phyloP scores from a whole-genome alignment of 371 early-diverging fungal species.

The Syncephalastrum sp. region DNA sequence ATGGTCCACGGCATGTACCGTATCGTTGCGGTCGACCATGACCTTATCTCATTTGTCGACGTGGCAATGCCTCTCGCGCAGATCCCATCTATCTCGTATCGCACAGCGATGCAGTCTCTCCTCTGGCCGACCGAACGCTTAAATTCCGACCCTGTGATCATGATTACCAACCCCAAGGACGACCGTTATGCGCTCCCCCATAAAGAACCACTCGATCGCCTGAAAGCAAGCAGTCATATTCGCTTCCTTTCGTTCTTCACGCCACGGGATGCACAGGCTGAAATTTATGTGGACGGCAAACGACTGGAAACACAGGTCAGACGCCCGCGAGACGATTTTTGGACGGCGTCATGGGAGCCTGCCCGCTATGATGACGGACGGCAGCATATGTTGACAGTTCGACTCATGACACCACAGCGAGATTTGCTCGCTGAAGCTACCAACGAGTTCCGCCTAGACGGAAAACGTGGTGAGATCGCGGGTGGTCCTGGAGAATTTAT shows the following conservation, averaged over 20 bases:
- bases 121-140: no score
- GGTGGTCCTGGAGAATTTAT: constrained; percentile 75
- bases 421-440: constrained; percentile 26
- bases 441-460: constrained; percentile 64
- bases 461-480: constrained; percentile 52
- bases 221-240: constrained; percentile 65
- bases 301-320: not conserved
- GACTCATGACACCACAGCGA: constrained; percentile 53
- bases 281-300: constrained; percentile 1
- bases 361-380: constrained; percentile 57
- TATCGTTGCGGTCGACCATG: constrained; percentile 85
- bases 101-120: constrained; percentile 3
- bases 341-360: constrained; percentile 72
- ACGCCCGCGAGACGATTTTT: constrained; percentile 50
- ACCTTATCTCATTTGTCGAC: constrained; percentile 82
- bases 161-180: constrained; percentile 90
- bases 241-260: constrained; percentile 41
- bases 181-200: constrained; percentile 65
- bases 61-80: constrained; percentile 53
- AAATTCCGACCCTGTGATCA: constrained; percentile 56
- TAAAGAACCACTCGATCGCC: constrained; percentile 69
- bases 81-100: constrained; percentile 10
- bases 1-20: constrained; percentile 81
- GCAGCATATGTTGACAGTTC: constrained; percentile 60
- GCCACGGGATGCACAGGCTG: constrained; percentile 21